Base-by-base conservation (phyloP, 345 rosid genomes). In the Anastatica hierochuntica region DNA sequence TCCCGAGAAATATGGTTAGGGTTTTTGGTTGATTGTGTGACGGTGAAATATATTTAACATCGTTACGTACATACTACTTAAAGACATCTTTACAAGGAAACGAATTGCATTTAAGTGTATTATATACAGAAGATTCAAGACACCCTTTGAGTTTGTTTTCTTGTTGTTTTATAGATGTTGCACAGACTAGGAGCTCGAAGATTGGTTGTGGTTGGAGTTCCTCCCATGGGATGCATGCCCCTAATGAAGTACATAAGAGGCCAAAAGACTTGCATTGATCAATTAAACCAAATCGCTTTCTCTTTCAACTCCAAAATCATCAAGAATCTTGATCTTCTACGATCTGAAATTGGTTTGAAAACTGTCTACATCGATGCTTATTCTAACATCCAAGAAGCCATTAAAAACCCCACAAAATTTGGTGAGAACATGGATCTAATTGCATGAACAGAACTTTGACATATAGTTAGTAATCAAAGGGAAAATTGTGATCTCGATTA, bases 221-320 rank as follows among this genome's bases (percentile, higher is more conserved):
- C 94, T 23, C 95, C 95, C 1, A 26, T 90, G 54, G 97, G 97
- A 7, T 90, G 97, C 65, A 72, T 90, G 84, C 97, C 95, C 15
- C 43, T 86, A 6, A 79, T 83, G 1, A 83, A 68, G 74, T 81
- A 88, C 6, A 52, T 85, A 17, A 54, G 7, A 68, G 72, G 56
- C 60, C 61, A 74, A 59, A 53, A 58, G 7, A 68, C 60, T 3
- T 86, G 97, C 11, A 74, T 76, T 8, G 78, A 73, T 38, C 60
- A 71, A 31, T 67, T 68, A 20, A 89, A 89, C 73, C 60, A 70
- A 4, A 66, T 63, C 0, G 68, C 83, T 10, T 68, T 44, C 56
- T 63, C 83, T 1, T 73, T 86, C 63, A 83, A 86, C 61, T 51
- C 80, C 31, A 77, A 75, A 75, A 64, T 81, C 35, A 13, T 69